These are phyloP conservation scores for Iberis amara DNA, from an alignment of 441 rosid species.

Conservation along the genomic window DNA sequence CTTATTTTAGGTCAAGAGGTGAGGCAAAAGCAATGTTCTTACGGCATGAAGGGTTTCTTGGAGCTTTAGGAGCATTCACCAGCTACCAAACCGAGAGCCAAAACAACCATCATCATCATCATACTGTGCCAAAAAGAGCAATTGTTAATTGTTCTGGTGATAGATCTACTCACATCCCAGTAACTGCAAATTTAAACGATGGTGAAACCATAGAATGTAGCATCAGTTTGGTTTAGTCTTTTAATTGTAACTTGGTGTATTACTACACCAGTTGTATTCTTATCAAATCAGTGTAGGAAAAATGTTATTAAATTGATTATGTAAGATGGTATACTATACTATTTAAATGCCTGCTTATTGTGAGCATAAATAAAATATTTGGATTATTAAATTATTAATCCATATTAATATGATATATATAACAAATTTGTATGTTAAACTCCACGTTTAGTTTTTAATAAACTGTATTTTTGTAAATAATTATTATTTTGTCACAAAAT, in stretches of 20 bases:
- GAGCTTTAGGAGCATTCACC: slow-evolving; percentile 74
- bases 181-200: slow-evolving; percentile 17
- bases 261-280: slow-evolving; percentile 15
- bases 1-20: slow-evolving; percentile 68
- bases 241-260: no score
- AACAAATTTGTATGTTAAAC: no score
- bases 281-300: slow-evolving; percentile 4
- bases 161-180: slow-evolving; percentile 6
- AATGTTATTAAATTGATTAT: no score
- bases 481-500: no score
- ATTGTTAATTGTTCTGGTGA: slow-evolving; percentile 22
- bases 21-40: slow-evolving; percentile 91
- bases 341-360: no score
- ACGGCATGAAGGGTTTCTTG: slow-evolving; percentile 89
- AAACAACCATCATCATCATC: slow-evolving; percentile 15
- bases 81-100: slow-evolving; percentile 35
- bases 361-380: no score
- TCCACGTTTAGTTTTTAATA: no score
- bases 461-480: no score
- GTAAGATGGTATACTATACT: no score
- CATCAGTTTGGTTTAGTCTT: slow-evolving; percentile 24
- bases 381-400: no score
- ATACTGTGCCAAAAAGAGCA: slow-evolving; percentile 8
- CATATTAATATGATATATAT: no score
- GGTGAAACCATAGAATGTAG: slow-evolving; percentile 28